Conservation (phyloP, 305 asterid genomes). For the Fraxinus floribunda region DNA sequence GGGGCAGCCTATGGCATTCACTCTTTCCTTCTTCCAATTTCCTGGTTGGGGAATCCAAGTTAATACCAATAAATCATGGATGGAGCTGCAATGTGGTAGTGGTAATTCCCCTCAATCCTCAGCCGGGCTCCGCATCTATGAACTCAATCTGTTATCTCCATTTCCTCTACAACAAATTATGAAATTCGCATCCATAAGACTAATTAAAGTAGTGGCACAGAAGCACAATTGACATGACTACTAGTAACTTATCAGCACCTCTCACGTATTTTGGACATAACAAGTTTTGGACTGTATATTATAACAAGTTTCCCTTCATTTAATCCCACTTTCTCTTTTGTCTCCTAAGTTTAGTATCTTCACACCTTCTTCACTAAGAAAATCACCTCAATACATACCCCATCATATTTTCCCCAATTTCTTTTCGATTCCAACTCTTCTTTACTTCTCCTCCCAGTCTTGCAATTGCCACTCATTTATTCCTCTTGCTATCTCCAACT, state of each 20-base stretch:
- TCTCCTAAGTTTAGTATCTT: slow-evolving; percentile 38
- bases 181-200: slow-evolving; percentile 20
- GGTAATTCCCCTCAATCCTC: slow-evolving; percentile 54
- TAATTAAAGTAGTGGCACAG: background rate
- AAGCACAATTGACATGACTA: slow-evolving; percentile 11
- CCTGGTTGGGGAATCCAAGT: slow-evolving; percentile 57
- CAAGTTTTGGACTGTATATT: no score
- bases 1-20: slow-evolving; percentile 77
- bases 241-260: no score
- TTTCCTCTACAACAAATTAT: slow-evolving; percentile 53
- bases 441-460: no score
- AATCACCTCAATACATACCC: slow-evolving; percentile 22
- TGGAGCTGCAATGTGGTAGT: slow-evolving; percentile 63
- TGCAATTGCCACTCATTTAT: no score
- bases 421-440: no score
- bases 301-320: slow-evolving; percentile 38
- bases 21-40: slow-evolving; percentile 62
- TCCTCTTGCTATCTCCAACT: no score
- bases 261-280: no score
- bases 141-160: slow-evolving; percentile 61
- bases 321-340: slow-evolving; percentile 33
- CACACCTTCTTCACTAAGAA: slow-evolving; percentile 48
- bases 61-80: slow-evolving; percentile 54
- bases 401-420: slow-evolving; percentile 3
- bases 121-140: slow-evolving; percentile 67